These are phyloP conservation scores for Pleurotus salmoneostramineus DNA, from an alignment of 768 basidiomycete genomes.

Conservation along the genomic window DNA sequence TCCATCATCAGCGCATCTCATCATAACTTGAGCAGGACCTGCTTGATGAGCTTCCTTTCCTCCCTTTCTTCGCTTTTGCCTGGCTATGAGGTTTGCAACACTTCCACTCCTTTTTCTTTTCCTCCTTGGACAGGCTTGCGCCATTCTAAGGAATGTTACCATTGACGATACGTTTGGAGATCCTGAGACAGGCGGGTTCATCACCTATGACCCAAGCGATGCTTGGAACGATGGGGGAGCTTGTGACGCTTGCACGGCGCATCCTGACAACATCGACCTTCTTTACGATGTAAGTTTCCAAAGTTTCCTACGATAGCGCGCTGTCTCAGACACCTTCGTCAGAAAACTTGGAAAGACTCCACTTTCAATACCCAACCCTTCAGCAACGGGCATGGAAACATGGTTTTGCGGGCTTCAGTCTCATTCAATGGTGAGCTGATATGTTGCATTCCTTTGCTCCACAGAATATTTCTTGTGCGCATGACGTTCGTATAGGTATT, in stretches of 20 bases:
- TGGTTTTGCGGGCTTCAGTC: constrained; percentile 21
- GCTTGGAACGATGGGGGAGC: constrained; percentile 26
- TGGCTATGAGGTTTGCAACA: not conserved
- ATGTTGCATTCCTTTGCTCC: not conserved
- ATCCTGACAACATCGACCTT: constrained; percentile 13
- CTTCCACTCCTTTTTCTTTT: not conserved
- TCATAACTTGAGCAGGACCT: no score
- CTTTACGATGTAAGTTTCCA: no score
- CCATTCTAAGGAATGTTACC: constrained; percentile 29
- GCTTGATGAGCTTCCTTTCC: not conserved
- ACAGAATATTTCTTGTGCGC: not conserved
- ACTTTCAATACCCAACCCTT: constrained; percentile 13
- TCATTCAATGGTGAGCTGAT: constrained; percentile 29
- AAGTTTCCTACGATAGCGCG: no score
- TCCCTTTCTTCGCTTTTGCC: not conserved
- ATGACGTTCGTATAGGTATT: constrained; percentile 23
- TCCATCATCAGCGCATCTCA: no score
- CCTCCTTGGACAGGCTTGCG: not conserved
- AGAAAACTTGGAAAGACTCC: constrained; percentile 8
- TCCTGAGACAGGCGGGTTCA: constrained; percentile 20
- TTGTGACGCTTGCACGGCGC: constrained; percentile 22
- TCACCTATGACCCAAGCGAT: constrained; percentile 27
- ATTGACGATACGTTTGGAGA: constrained; percentile 37
- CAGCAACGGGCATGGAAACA: constrained; percentile 12
- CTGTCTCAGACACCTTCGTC: no score